Evolutionary conservation across 1,284 basidiomycete species (phyloP), one percentile per base, ranked within the genome.

Genomic region (Cronartium quercuum): DNA sequence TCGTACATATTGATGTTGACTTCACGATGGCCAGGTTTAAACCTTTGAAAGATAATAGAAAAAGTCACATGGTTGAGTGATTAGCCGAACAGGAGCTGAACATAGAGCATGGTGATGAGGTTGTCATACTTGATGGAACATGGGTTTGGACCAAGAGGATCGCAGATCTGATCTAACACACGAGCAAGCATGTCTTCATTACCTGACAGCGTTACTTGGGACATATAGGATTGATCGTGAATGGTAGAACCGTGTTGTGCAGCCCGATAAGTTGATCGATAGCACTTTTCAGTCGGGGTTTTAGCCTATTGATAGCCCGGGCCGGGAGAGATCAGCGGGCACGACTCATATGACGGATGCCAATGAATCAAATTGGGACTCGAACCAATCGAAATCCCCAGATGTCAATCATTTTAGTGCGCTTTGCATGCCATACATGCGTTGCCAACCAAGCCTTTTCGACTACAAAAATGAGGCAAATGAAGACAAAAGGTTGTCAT

Each of bases 371-470:
- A 12, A 61, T 69, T 24, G 18, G 15, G 18, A 77, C 6, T 78
- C 86, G 18, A 44, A 91, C 91, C 64, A 97, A 84, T 78, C 91
- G 85, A 81, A 91, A 92, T 0, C 91, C 91, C 92, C 93, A 96
- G 81, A 91, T 85, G 77, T 88, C 88, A 77, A 88, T 86, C 94
- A 96, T 95, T 77, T 90, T 88, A 87, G 94, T 94, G 1, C 93
- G 87, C 82, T 95, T 96, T 0, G 93, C 90, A 79, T 96, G 94
- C 90, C 92, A 96, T 34, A 95, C 82, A 81, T 96, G 94, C 3
- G 92, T 94, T 80, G 93, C 91, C 0, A 97, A 86, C 94, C 94
- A 96, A 9, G 85, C 83, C 81, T 95, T 95, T 77, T 91, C 85
- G 35, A 84, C 91, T 92, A 76, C 7, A 29, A 60, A 29, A 63